phyloP scores from a whole-genome alignment of 768 basidiomycete genomes.

The Mycena filopes region DNA sequence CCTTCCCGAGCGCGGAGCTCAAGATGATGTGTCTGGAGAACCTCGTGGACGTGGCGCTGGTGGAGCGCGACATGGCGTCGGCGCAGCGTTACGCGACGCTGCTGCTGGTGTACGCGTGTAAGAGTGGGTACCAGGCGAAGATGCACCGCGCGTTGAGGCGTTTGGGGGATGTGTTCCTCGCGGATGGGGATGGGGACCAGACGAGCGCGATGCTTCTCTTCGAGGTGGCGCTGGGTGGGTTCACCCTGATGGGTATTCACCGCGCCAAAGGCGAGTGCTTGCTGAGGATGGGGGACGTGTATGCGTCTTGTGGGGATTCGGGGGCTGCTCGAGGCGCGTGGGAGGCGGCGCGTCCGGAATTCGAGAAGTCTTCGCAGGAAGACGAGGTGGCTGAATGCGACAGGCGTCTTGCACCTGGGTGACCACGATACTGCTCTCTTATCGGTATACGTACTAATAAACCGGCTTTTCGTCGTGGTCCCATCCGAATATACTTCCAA shows the following conservation, averaged over 20 bases:
- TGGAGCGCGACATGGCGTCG: background rate
- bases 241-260: background rate
- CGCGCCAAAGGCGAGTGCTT: background rate
- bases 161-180: background rate
- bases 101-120: background rate
- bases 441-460: background rate
- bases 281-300: background rate
- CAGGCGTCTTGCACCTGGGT: background rate
- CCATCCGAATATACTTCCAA: background rate
- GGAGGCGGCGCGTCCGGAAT: background rate
- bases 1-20: background rate
- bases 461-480: too few relatives aligned
- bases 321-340: background rate
- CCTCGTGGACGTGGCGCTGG: background rate
- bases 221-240: background rate
- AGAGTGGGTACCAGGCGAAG: constrained; percentile 1
- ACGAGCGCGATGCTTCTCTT: background rate
- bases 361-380: constrained; percentile 1
- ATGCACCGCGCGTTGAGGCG: background rate
- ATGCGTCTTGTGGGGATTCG: background rate
- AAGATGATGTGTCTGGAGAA: background rate
- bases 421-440: background rate
- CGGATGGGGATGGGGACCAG: background rate
- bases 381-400: background rate
- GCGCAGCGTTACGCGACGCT: background rate